phyloP scores from a whole-genome alignment of 176 grass and related monocot species.

The sorghum (Sorghum bicolor) region Sorghum_bicolor_NCBIv3 NC_012874.2:7037501-7038000 shows the following conservation, averaged over 20 bases:
- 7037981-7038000: constrained; percentile 92
- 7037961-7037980: constrained; percentile 91
- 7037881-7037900: constrained; percentile 90
- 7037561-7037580: constrained; percentile 86
- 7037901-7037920: constrained; percentile 83
- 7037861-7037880: constrained; percentile 77
- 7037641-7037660: constrained; percentile 82
- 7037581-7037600: constrained; percentile 95
- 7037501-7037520: constrained; percentile 90
- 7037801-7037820: constrained; percentile 91
- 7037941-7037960: constrained; percentile 46
- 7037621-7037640: constrained; percentile 80
- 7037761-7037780: constrained; percentile 92
- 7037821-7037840: constrained; percentile 85
- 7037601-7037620: constrained; percentile 77
- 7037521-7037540: constrained; percentile 93
- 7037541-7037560: constrained; percentile 86
- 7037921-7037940: constrained; percentile 69
- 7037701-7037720: constrained; percentile 91
- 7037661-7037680: constrained; percentile 79
- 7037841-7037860: constrained; percentile 82
- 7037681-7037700: constrained; percentile 79
- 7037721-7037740: constrained; percentile 89
- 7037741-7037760: constrained; percentile 85
- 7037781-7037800: constrained; percentile 86